Evolutionary conservation across 768 basidiomycete genomes (phyloP).

Genomic region (Leucogyrophana mollusca): DNA sequence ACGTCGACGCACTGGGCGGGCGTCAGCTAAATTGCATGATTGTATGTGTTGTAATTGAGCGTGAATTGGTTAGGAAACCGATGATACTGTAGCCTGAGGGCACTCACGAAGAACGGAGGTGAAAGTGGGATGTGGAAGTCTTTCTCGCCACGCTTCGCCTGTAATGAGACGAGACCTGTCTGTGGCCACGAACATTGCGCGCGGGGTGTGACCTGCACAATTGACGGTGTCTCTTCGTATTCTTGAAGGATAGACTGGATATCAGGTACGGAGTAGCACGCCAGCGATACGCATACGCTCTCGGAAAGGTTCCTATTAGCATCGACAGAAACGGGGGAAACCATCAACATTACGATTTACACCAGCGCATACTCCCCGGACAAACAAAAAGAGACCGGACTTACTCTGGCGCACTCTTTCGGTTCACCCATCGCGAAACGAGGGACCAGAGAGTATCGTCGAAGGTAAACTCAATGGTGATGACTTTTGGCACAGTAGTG

Average conservation of each 20-base stretch:
- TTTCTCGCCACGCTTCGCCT: slow-evolving; percentile 6
- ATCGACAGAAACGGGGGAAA: slow-evolving; percentile 2
- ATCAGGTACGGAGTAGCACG: slow-evolving; percentile 38
- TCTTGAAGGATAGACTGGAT: slow-evolving; percentile 12
- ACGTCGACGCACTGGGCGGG: slow-evolving; percentile 52
- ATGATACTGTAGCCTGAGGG: slow-evolving; percentile 20
- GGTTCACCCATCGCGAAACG: slow-evolving; percentile 38
- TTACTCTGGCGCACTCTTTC: slow-evolving; percentile 26
- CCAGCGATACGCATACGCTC: slow-evolving; percentile 45
- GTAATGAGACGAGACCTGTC: slow-evolving; percentile 19
- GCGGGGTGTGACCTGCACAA: slow-evolving; percentile 19
- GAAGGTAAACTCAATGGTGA: slow-evolving; percentile 21
- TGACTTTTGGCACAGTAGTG: slow-evolving; percentile 10
- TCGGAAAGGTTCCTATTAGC: slow-evolving; percentile 29
- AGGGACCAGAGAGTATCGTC: slow-evolving; percentile 22
- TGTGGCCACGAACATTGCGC: slow-evolving; percentile 45
- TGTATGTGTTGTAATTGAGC: not conserved
- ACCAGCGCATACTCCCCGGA: not conserved
- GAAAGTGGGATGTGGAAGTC: slow-evolving; percentile 16
- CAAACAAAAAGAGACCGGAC: slow-evolving; percentile 14
- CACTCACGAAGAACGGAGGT: slow-evolving; percentile 36
- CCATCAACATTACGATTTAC: not conserved
- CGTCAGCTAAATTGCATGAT: slow-evolving; percentile 35
- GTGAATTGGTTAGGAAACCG: not conserved
- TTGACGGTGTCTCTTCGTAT: slow-evolving; percentile 14